Evolutionary conservation across 352 stramenopile genomes (phyloP).

Genomic region (Hyaloperonospora arabidopsidis): DNA sequence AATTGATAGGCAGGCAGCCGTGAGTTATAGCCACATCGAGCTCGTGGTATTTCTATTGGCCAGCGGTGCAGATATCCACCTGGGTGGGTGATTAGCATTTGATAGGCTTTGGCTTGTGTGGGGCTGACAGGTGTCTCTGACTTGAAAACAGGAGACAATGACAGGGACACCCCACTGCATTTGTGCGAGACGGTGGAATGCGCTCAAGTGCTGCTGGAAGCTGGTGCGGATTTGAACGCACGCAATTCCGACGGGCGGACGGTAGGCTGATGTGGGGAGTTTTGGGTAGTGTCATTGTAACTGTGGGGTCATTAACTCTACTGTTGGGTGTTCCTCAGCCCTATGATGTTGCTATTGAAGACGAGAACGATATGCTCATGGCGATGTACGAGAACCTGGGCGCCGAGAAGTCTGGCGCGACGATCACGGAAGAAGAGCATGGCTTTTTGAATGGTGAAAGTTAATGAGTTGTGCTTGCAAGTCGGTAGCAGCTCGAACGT

Average conservation of each 20-base stretch:
- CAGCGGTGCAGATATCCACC: conserved; percentile 31
- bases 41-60: conserved; percentile 43
- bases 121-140: background rate
- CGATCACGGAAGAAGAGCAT: conserved; percentile 25
- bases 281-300: conserved; percentile 2
- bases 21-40: conserved; percentile 65
- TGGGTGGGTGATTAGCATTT: conserved; percentile 23
- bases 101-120: background rate
- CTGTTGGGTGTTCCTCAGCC: conserved; percentile 26
- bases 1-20: conserved; percentile 41
- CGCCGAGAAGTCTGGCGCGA: conserved; percentile 40
- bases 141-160: conserved; percentile 37
- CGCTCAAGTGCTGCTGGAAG: conserved; percentile 44
- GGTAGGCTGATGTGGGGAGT: conserved; percentile 14
- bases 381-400: conserved; percentile 41
- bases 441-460: conserved; percentile 20
- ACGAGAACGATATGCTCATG: conserved; percentile 48
- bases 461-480: conserved; percentile 6
- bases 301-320: no score
- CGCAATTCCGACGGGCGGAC: conserved; percentile 52
- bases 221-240: conserved; percentile 55
- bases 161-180: conserved; percentile 60
- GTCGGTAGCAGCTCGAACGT: no score
- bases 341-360: conserved; percentile 54
- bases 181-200: conserved; percentile 52